Evolutionary conservation across 176 grass and related monocot species (phyloP).

Genomic region (Bonia amplexicaulis): DNA sequence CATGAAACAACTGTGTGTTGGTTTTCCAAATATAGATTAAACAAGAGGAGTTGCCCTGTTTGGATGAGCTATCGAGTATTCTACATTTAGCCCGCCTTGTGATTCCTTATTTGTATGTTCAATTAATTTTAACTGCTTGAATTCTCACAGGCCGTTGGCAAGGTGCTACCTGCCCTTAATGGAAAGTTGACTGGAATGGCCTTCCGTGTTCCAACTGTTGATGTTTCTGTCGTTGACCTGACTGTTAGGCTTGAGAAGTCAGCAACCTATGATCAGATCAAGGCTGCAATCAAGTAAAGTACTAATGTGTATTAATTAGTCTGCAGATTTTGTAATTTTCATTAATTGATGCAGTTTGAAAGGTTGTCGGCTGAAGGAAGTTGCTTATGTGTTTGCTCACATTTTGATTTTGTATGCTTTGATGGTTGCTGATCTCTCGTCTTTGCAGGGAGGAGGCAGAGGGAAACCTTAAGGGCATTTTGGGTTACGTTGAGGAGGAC

Average conservation of each 20-base stretch:
- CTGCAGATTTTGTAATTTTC: not conserved
- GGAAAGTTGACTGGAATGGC: conserved; percentile 80
- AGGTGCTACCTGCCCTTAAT: conserved; percentile 69
- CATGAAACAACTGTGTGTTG: not conserved
- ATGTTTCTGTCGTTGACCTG: conserved; percentile 73
- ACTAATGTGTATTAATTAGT: not conserved
- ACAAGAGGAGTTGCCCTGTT: not conserved
- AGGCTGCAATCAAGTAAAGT: conserved; percentile 57
- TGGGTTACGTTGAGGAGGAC: conserved; percentile 88
- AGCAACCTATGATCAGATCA: conserved; percentile 73
- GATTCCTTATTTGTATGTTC: not conserved
- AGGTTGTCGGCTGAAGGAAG: not conserved
- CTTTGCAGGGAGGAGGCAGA: conserved; percentile 71
- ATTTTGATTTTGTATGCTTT: not conserved
- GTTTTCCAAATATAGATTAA: not conserved
- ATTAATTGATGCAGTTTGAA: not conserved
- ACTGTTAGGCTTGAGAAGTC: conserved; percentile 72
- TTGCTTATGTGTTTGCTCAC: not conserved
- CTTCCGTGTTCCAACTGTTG: conserved; percentile 71
- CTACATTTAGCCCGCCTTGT: not conserved
- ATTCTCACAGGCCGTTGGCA: conserved; percentile 53
- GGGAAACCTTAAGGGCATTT: conserved; percentile 77
- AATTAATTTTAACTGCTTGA: not conserved
- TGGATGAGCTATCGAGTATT: not conserved
- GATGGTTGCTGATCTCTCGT: not conserved